A percentile compares a stretch with the other conserved stretches of the same genome.
Evolutionary conservation across 2,329 filamentous ascomycete genomes (phyloP).

Genomic region (Septoria linicola): DNA sequence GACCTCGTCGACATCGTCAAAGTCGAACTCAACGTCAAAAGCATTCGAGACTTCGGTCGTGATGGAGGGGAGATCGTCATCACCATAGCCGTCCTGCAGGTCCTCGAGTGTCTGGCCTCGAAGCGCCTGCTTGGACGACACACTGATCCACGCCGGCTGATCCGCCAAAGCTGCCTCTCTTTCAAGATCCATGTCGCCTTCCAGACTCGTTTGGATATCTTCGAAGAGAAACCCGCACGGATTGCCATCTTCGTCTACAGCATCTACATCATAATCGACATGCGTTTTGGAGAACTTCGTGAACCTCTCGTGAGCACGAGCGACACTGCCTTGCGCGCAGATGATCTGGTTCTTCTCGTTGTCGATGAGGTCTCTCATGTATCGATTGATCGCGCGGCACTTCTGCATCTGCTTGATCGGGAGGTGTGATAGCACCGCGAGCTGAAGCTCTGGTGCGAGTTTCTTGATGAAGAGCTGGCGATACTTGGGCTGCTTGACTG

Average conservation of each 20-base stretch:
- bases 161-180: background rate
- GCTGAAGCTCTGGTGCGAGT: conserved; percentile 5
- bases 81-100: too few relatives aligned
- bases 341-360: background rate
- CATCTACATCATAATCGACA: background rate
- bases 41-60: background rate
- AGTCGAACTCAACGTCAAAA: background rate
- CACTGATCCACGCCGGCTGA: too few relatives aligned
- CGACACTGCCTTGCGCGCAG: background rate
- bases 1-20: conserved; percentile 1
- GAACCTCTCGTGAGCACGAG: background rate
- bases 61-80: background rate
- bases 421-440: conserved; percentile 1
- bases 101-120: too few relatives aligned
- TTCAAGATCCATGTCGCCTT: too few relatives aligned
- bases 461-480: background rate
- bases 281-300: background rate
- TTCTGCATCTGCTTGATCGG: conserved; percentile 3
- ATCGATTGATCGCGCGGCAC: conserved; percentile 4
- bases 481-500: too few relatives aligned
- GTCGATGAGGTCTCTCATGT: conserved; percentile 10
- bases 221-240: conserved; percentile 7
- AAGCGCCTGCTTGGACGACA: too few relatives aligned
- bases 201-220: too few relatives aligned
- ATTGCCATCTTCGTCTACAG: background rate